Evolutionary conservation across 169 alveolate genomes (phyloP).

Genomic region (Plasmodium vivax): DNA sequence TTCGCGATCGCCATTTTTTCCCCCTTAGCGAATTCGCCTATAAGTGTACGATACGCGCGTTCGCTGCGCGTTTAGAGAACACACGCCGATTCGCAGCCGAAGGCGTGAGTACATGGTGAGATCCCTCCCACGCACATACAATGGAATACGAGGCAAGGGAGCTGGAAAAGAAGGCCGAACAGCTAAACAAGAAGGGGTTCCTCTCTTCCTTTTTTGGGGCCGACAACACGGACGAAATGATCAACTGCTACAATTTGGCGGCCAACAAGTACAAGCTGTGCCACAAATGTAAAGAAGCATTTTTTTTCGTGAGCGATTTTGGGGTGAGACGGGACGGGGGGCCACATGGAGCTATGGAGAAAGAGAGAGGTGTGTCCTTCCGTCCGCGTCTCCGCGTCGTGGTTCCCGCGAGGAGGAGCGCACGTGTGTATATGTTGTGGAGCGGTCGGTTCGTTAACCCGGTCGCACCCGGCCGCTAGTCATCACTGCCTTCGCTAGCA

Average conservation of each 20-base stretch:
- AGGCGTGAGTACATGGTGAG: not conserved
- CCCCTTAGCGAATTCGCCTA: not conserved
- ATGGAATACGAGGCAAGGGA: constrained; percentile 69
- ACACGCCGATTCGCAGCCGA: not conserved
- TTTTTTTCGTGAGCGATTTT: not conserved
- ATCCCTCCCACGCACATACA: not conserved
- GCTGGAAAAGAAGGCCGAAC: constrained; percentile 62
- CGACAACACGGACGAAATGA: constrained; percentile 63
- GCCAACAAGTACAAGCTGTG: constrained; percentile 58
- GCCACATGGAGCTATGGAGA: not conserved
- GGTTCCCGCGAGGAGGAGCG: not conserved
- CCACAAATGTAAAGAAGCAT: constrained; percentile 38
- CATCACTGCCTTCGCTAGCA: not conserved
- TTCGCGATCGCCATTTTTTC: not conserved
- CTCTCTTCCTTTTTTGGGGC: constrained; percentile 63
- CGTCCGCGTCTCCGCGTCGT: not conserved
- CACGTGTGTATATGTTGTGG: not conserved
- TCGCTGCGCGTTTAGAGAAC: not conserved
- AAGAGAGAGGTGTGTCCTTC: not conserved
- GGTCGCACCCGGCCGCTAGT: too few relatives aligned
- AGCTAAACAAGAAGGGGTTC: constrained; percentile 59
- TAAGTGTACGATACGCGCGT: not conserved
- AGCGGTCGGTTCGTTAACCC: not conserved
- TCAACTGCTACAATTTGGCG: constrained; percentile 59
- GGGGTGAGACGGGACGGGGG: not conserved